Conservation (phyloP, 1,284 basidiomycete species). For the Sporisorium sorghi region DNA sequence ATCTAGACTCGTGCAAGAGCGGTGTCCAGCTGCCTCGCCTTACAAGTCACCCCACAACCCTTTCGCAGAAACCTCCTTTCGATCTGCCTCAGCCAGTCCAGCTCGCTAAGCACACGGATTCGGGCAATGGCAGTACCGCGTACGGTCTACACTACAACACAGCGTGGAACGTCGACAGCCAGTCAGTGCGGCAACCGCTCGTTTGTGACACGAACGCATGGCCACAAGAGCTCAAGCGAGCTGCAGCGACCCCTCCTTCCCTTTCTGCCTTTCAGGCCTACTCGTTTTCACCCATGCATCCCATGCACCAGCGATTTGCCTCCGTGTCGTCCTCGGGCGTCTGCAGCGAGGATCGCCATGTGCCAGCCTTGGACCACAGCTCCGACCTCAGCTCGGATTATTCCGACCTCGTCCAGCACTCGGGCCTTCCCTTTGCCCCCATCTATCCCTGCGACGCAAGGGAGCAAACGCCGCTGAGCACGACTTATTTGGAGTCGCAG, state of each 20-base stretch:
- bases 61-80: not conserved
- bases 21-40: constrained; percentile 5
- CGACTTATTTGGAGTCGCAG: constrained; percentile 5
- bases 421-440: constrained; percentile 6
- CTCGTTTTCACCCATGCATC: constrained; percentile 10
- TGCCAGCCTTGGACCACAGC: constrained; percentile 26
- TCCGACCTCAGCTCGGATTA: constrained; percentile 47
- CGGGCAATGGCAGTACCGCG: not conserved
- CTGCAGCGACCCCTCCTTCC: not conserved
- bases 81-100: constrained; percentile 11
- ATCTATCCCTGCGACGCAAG: not conserved
- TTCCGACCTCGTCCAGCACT: constrained; percentile 26
- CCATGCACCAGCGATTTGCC: constrained; percentile 29
- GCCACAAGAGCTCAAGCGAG: constrained; percentile 9
- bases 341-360: constrained; percentile 25
- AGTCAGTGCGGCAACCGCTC: not conserved
- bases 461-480: constrained; percentile 9
- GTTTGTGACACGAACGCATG: constrained; percentile 11
- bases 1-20: constrained; percentile 14
- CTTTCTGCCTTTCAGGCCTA: constrained; percentile 5
- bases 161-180: constrained; percentile 4
- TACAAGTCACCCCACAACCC: not conserved
- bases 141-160: not conserved
- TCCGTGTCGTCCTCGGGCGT: constrained; percentile 25
- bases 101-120: constrained; percentile 4